A percentile compares a stretch with the other conserved stretches of the same genome.
These are phyloP conservation scores for Podaxis sp. DNA, from an alignment of 768 basidiomycete genomes.

Conservation along the genomic window DNA sequence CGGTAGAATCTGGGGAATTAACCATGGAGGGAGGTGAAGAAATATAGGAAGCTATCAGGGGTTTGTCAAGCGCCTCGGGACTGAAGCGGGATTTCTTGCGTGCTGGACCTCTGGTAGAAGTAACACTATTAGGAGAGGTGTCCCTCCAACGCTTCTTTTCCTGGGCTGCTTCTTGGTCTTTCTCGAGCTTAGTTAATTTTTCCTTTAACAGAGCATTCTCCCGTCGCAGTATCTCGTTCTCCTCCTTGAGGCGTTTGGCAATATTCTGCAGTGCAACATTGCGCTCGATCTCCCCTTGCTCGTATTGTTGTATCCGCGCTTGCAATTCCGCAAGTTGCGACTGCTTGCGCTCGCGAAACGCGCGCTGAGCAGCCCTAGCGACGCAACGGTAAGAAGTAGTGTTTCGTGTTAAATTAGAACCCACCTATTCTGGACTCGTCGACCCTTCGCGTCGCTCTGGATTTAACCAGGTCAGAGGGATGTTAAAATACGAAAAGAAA, in stretches of 20 bases:
- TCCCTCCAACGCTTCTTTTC: constrained; percentile 64
- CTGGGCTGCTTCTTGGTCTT: constrained; percentile 26
- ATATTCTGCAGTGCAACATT: constrained; percentile 82
- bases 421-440: constrained; percentile 78
- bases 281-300: constrained; percentile 89
- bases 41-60: constrained; percentile 36
- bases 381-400: constrained; percentile 9
- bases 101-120: constrained; percentile 20
- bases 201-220: constrained; percentile 67
- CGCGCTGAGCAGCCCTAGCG: constrained; percentile 79
- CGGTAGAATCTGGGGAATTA: constrained; percentile 38
- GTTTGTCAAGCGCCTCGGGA: constrained; percentile 29
- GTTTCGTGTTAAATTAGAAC: constrained; percentile 13
- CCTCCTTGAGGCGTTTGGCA: constrained; percentile 83
- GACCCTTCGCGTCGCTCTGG: constrained; percentile 55
- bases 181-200: constrained; percentile 42
- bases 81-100: constrained; percentile 33
- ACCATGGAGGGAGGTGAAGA: constrained; percentile 51
- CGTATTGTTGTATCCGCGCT: constrained; percentile 80
- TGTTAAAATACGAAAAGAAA: not conserved
- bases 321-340: constrained; percentile 86
- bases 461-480: constrained; percentile 7
- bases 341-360: constrained; percentile 88
- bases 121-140: constrained; percentile 35
- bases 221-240: constrained; percentile 71